Evolutionary conservation across 2,329 filamentous ascomycete genomes (phyloP), one percentile per base, ranked within the genome.

Genomic region (Colletotrichum somersetense): DNA sequence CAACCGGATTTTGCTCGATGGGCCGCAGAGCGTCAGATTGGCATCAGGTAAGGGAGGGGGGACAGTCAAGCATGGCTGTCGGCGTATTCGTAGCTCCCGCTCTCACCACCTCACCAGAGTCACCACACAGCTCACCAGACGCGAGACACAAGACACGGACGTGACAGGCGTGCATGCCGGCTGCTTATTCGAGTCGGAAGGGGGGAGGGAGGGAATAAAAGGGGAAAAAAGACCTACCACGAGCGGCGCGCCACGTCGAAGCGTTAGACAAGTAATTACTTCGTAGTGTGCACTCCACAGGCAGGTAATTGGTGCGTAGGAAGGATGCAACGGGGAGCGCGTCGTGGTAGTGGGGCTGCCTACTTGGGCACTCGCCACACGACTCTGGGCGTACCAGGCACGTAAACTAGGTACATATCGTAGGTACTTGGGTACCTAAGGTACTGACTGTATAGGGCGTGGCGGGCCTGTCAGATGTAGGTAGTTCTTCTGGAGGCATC

Each of bases 301-400:
- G 30, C 16, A 33, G 52, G 52, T 11, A 30, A 14, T 10, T 30
- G 4, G 38, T 42, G 14, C 35, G 42, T 14, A 65, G 14, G 40
- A 48, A 30, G 18, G 40, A 44, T 35, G n/a, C 12, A 7, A 48
- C 48, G 44, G 38, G 50, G 62, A 18, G 4, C 33, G 18, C 33
- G 52, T 14, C 33, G 18, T 33, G 53, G 53, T 30, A 30, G 62
- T 6, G 33, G 38, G 40, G 38, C 35, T 38, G 3, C 40, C 64
- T 64, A 61, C 53, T 46, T 61, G 46, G 46, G 53, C 66, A 69
- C 66, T 69, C 66, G 69, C 69, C 66, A 69, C 69, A 44, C 42
- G 20, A 8, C 16, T 44, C 42, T 44, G 16, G 6, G 16, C 20
- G 42, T 18, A 18, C 40, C 40, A 42, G 16, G 40, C 40, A 42